Conservation (phyloP, 2,329 filamentous ascomycete genomes). For the Colletotrichum neosansevieriae region DNA sequence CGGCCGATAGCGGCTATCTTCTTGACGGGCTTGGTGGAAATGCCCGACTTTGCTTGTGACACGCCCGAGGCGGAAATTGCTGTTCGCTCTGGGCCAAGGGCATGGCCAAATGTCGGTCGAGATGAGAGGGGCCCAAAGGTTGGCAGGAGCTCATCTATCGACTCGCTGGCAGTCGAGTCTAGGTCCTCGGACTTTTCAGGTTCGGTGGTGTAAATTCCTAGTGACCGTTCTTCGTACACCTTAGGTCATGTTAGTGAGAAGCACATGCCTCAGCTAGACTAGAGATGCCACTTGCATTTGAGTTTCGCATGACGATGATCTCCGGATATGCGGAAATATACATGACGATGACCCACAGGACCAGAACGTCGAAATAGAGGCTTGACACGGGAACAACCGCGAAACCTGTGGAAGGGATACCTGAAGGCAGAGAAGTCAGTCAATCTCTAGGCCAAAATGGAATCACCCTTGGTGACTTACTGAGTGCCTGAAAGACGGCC, state of each 20-base stretch:
- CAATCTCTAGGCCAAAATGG: background rate
- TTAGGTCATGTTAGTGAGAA: constrained; percentile 52
- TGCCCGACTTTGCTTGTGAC: constrained; percentile 52
- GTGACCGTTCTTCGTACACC: constrained; percentile 76
- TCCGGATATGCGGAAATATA: constrained; percentile 74
- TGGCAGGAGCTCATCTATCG: constrained; percentile 45
- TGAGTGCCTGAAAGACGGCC: constrained; percentile 73
- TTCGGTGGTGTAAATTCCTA: constrained; percentile 68
- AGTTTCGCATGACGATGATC: constrained; percentile 73
- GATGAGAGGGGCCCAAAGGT: background rate
- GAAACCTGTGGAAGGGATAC: constrained; percentile 74
- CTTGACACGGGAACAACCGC: constrained; percentile 72
- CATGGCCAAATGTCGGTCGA: background rate
- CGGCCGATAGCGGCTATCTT: constrained; percentile 40
- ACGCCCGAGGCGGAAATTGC: constrained; percentile 6
- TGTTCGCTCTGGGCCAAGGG: constrained; percentile 5
- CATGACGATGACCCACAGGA: constrained; percentile 74
- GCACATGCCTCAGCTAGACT: background rate
- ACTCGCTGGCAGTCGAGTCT: constrained; percentile 44
- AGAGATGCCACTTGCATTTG: constrained; percentile 45
- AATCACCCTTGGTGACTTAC: constrained; percentile 48
- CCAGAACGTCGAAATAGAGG: constrained; percentile 67
- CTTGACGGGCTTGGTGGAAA: constrained; percentile 57
- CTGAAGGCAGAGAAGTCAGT: constrained; percentile 46
- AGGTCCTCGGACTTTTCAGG: constrained; percentile 42